Base-by-base conservation (phyloP, 1,284 basidiomycete species). In the Cryptococcus hybrid region DNA sequence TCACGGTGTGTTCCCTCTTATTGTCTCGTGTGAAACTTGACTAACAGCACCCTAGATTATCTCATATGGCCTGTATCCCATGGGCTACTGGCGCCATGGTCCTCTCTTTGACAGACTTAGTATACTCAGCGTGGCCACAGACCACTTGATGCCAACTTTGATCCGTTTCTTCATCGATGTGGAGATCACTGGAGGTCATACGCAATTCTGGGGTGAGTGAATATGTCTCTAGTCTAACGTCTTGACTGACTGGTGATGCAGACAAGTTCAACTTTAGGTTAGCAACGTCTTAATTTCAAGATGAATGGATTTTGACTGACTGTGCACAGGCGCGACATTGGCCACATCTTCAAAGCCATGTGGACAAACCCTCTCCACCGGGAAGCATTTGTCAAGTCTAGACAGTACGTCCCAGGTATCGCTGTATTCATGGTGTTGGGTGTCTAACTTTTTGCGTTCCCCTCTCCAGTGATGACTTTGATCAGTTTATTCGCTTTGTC, bases 81-180 rank as follows among this genome's bases (percentile, higher is more conserved):
- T 87, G 69, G 88, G 88, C 9, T 82, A 89, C 42, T 86, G 88
- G 64, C 82, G 85, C 37, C 84, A 84, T 59, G 92, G 94, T 9
- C 84, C 94, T 38, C 80, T 99, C 52, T 90, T 88, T 37, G 86
- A 88, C 58, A 81, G 87, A 35, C 79, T 99, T 59, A 95, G 95
- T 71, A 85, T 86, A 13, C 88, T 97, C 75, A 85, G 87, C 0
- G 75, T 96, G 70, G 91, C 95, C 6, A 80, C 96, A 57, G 86
- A 88, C 64, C 86, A 96, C 73, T 82, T 99, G 18, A 93, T 99
- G 83, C 87, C 91, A 5, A 90, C 91, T 3, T 77, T 99, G 66
- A 93, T 94, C 79, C 87, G 90, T 59, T 97, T 97, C 80, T 99
- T 96, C 78, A 92, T 96, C 57, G 94, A 99, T 82, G 94, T 97